Evolutionary conservation across 108 stramenopile genomes (phyloP), one percentile per base, ranked within the genome.

Genomic region (Skeletonema costatum): DNA sequence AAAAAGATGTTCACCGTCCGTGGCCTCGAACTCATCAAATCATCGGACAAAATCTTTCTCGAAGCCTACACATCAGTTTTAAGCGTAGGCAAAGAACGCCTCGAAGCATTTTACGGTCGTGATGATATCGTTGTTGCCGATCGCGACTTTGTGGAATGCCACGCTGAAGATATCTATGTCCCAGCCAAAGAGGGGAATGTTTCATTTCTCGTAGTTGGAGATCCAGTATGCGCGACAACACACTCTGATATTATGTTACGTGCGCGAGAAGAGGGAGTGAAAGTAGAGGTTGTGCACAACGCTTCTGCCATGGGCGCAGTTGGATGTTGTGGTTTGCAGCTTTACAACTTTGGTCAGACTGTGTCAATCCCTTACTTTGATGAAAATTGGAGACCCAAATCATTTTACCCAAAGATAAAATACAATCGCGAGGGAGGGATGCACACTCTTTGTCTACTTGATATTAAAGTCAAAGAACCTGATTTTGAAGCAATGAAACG

Each of bases 281-380:
- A 85, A 44, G 98, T 99, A 10, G 92, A 98, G 67, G 86, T 99
- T 48, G 91, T 99, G 13, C 98, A 99, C 84, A 99, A 99, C 86
- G 98, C 99, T 8, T 95, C 93, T 32, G 97, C 98, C 75, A 99
- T 99, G 99, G 97, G 97, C 17, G 99, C 98, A 6, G 98, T 91
- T 30, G 99, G 96, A 46, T 87, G 92, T 30, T 98, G 97, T 82
- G 99, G 99, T 5, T 82, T 99, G 75, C 98, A 98, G 77, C 78
- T 99, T 1, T 99, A 99, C 87, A 97, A 93, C 64, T 99, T 98
- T 85, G 99, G 99, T 51, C 95, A 98, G 41, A 99, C 98, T 0
- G 97, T 99, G 33, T 97, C 97, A 48, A 97, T 99, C 61, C 98
- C 98, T 17, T 98, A 96, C 80, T 99, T 98, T 82, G 92, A 95